Base-by-base conservation (phyloP, 768 basidiomycete species). In the Tylopilus sp. region DNA sequence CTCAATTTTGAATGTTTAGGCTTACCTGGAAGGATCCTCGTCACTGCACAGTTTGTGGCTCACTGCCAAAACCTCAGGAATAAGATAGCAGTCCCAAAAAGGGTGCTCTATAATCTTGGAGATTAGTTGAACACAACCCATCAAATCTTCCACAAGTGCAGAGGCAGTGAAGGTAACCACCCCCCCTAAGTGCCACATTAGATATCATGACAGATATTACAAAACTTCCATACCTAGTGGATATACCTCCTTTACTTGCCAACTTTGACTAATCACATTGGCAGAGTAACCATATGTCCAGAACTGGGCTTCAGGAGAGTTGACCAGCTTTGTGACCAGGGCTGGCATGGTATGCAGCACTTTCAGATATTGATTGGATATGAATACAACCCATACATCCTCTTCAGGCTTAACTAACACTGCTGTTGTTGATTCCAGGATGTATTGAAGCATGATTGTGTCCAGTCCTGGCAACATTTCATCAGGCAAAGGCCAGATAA, bases 251-350 rank as follows among this genome's bases (percentile, higher is more conserved):
- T 76, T 74, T 8, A 88, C 58, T n/a, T 78, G 79, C 86, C 84
- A 87, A 28, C 73, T 67, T 6, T 72, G 63, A 17, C 73, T 75
- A n/a, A 73, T 65, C 13, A 86, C 68, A 17, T 63, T 73, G 25
- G 77, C 66, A 64, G 86, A 80, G 11, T 83, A 79, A 0, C 88
- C 88, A 69, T 84, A 91, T 1, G 79, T 78, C 61, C 81, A 80
- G 57, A 89, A 88, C 30, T 78, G 80, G 7, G 79, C 60, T 36
- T 79, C 75, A 25, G 73, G 68, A 3, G 67, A 65, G 20, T 77
- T 73, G 23, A 61, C 65, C 18, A 80, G 67, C 47, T 81, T 73
- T 25, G 77, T 73, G 10, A 71, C 73, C 28, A 88, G 64, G 3
- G 66, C 70, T 2, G 80, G 78, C 26, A 88, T 62, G 12, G 71